Conservation (phyloP, 2,329 filamentous ascomycete genomes). For the Neonectria punicea region DNA sequence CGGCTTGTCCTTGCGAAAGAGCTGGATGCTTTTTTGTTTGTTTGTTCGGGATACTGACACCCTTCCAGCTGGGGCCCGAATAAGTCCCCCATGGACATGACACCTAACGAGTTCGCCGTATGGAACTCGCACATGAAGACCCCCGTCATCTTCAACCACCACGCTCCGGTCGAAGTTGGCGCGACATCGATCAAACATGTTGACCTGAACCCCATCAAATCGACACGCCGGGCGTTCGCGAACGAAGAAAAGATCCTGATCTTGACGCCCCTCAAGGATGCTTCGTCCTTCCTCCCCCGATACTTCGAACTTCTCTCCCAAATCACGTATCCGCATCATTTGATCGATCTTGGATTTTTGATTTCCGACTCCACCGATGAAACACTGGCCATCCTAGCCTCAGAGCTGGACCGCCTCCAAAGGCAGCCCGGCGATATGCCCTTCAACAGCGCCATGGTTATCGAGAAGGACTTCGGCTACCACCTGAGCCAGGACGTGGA, state of each 20-base stretch:
- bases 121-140: slow-evolving; percentile 93
- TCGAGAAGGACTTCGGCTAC: slow-evolving; percentile 91
- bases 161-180: slow-evolving; percentile 87
- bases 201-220: slow-evolving; percentile 86
- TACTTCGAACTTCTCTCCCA: slow-evolving; percentile 94
- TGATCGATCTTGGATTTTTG: slow-evolving; percentile 95
- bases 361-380: slow-evolving; percentile 93
- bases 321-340: slow-evolving; percentile 91
- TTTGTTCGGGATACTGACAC: slow-evolving; percentile 30
- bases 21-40: slow-evolving; percentile 37
- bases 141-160: slow-evolving; percentile 96
- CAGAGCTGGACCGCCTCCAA: slow-evolving; percentile 90
- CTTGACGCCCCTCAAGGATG: slow-evolving; percentile 92
- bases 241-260: slow-evolving; percentile 92
- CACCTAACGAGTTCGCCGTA: slow-evolving; percentile 85
- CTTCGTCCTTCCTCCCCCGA: slow-evolving; percentile 81
- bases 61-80: slow-evolving; percentile 86
- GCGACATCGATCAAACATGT: slow-evolving; percentile 80
- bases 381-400: slow-evolving; percentile 84
- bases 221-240: slow-evolving; percentile 78
- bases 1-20: not conserved
- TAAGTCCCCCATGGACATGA: slow-evolving; percentile 97
- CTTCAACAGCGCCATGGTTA: slow-evolving; percentile 85
- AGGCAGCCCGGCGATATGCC: slow-evolving; percentile 80
- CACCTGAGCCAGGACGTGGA: slow-evolving; percentile 81